phyloP scores from a whole-genome alignment of 2,329 filamentous ascomycete species.

The Zasmidium angulare region DNA sequence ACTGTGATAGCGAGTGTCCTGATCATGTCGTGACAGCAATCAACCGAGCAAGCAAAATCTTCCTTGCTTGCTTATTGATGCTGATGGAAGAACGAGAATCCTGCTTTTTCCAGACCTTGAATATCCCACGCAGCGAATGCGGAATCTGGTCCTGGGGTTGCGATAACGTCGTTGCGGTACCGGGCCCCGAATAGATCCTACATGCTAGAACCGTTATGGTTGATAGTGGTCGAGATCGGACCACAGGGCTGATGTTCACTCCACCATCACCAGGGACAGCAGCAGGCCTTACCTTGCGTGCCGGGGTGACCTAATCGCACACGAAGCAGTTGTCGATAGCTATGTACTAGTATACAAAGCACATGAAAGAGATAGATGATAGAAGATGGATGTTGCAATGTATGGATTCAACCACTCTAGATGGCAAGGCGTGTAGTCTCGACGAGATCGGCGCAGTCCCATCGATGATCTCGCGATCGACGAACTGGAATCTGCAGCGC shows the following conservation, averaged over 20 bases:
- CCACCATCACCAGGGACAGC: background rate
- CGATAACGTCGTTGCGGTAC: too few species aligned
- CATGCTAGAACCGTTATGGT: too few species aligned
- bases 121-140: background rate
- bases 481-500: conserved; percentile 1
- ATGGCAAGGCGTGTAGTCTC: background rate
- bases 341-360: too few species aligned
- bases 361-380: too few species aligned
- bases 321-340: too few species aligned
- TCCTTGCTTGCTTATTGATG: background rate
- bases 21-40: background rate
- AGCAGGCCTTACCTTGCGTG: background rate
- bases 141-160: too few species aligned
- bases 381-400: background rate
- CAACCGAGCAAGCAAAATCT: background rate
- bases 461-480: conserved; percentile 8
- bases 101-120: background rate
- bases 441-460: background rate
- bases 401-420: background rate
- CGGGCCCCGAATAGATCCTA: too few species aligned
- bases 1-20: background rate
- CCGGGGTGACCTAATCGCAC: background rate
- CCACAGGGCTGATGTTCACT: conserved; percentile 6
- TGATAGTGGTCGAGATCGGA: background rate
- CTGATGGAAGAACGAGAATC: background rate